phyloP scores from a whole-genome alignment of 768 basidiomycete species.

The Lactarius hatsudake region DNA sequence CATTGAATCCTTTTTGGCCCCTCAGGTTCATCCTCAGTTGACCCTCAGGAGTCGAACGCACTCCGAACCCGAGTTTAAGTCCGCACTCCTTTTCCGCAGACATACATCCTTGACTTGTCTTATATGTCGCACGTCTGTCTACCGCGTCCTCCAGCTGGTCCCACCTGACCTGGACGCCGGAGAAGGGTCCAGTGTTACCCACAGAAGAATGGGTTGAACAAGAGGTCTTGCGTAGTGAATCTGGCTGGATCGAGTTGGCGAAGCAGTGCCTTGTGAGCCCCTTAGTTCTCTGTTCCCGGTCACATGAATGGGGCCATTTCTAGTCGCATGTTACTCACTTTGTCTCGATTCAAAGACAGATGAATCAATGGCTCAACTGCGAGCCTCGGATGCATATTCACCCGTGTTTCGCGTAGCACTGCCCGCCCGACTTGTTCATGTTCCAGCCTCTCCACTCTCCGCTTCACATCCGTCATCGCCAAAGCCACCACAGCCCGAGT shows the following conservation, averaged over 20 bases:
- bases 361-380: slow-evolving; percentile 29
- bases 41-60: slow-evolving; percentile 58
- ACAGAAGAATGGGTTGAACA: slow-evolving; percentile 76
- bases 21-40: slow-evolving; percentile 63
- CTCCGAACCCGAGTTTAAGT: slow-evolving; percentile 26
- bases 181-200: slow-evolving; percentile 65
- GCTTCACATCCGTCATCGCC: slow-evolving; percentile 18
- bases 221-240: slow-evolving; percentile 62
- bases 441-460: slow-evolving; percentile 6
- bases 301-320: background rate
- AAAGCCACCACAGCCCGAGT: slow-evolving; percentile 7
- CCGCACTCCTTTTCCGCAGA: slow-evolving; percentile 39
- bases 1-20: background rate
- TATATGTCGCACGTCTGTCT: slow-evolving; percentile 58
- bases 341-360: slow-evolving; percentile 29
- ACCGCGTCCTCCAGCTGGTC: slow-evolving; percentile 65
- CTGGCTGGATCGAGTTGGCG: slow-evolving; percentile 73
- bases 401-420: slow-evolving; percentile 33
- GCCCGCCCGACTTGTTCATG: slow-evolving; percentile 24
- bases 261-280: slow-evolving; percentile 63
- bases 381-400: slow-evolving; percentile 39
- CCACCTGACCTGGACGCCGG: slow-evolving; percentile 55
- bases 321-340: slow-evolving; percentile 13
- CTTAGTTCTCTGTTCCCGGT: slow-evolving; percentile 3
- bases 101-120: slow-evolving; percentile 68